Base-by-base conservation (phyloP, 176 grass and related monocot genomes). In the Musa itinerans region DNA sequence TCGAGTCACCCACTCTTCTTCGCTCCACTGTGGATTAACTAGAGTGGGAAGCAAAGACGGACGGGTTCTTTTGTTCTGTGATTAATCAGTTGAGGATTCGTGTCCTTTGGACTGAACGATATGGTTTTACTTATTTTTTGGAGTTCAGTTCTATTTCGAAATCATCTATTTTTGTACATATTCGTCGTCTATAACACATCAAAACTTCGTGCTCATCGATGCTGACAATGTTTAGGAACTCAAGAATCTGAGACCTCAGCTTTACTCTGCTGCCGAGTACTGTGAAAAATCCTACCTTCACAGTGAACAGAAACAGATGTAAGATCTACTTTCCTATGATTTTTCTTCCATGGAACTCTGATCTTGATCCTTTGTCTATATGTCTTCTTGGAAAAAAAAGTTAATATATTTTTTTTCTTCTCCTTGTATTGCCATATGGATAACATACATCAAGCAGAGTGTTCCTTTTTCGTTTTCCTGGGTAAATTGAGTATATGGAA, bases 181-280 rank as follows among this genome's bases (percentile, higher is more conserved):
- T 26, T 65, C 2, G 12, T 70, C 43, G 17, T 20, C 68, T 69
- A 7, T 3, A 68, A 16, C 25, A 56, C 75, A 52, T 25, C 14
- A 71, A 53, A 22, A 61, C n/a, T 53, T 86, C 22, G 64, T 63
- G 51, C 17, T 78, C 24, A 26, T 65, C 19, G 55, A 43, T 68
- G 53, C 57, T 76, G 25, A 16, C 7, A 73, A 52, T 48, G 53
- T 80, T 81, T 84, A 99, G 96, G 96, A 95, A 79, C 89, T 99
- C 84, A 99, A 99, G 86, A 99, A 89, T 83, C 65, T 99, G 83
- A 88, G 96, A 29, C 91, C 96, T 76, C 96, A 99, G 73, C 96
- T 99, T 78, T 92, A 99, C 81, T 79, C 88, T 71, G 91, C 91
- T 53, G 87, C 91, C 0, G 96, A 95, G 69, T 99, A 99, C 73